Evolutionary conservation across 805 yeast genomes (phyloP).

Genomic region (Jamesozyma hellenica): DNA sequence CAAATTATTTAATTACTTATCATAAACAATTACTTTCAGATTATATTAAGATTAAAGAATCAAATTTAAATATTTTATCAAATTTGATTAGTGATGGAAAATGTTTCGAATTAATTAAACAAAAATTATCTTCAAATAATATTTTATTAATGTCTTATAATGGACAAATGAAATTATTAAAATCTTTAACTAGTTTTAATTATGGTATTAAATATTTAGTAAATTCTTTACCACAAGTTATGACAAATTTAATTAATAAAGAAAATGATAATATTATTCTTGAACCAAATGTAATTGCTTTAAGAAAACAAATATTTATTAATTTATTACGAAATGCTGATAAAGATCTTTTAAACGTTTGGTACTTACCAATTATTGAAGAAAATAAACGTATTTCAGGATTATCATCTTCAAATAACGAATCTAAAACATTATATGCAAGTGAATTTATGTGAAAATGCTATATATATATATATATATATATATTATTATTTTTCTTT

Average conservation of each 20-base stretch:
- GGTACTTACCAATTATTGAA: slow-evolving; percentile 18
- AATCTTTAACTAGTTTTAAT: slow-evolving; percentile 16
- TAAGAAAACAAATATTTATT: slow-evolving; percentile 17
- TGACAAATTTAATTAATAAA: slow-evolving; percentile 17
- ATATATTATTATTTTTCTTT: slow-evolving; percentile 9
- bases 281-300: slow-evolving; percentile 20
- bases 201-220: slow-evolving; percentile 14
- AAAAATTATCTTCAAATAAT: slow-evolving; percentile 10
- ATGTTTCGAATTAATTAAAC: slow-evolving; percentile 16
- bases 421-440: slow-evolving; percentile 7
- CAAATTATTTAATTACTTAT: slow-evolving; percentile 15
- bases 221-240: slow-evolving; percentile 16
- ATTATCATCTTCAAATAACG: neutral
- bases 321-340: slow-evolving; percentile 14
- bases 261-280: slow-evolving; percentile 10
- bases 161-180: slow-evolving; percentile 26
- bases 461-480: neutral
- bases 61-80: slow-evolving; percentile 16
- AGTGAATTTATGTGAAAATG: slow-evolving; percentile 6
- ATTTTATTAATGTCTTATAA: slow-evolving; percentile 23
- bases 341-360: slow-evolving; percentile 12
- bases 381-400: slow-evolving; percentile 8
- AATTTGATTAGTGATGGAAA: slow-evolving; percentile 14
- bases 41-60: slow-evolving; percentile 11
- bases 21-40: slow-evolving; percentile 9